Conservation (phyloP, 192 early-diverging fungal genomes). For the Coemansia reversa region DNA sequence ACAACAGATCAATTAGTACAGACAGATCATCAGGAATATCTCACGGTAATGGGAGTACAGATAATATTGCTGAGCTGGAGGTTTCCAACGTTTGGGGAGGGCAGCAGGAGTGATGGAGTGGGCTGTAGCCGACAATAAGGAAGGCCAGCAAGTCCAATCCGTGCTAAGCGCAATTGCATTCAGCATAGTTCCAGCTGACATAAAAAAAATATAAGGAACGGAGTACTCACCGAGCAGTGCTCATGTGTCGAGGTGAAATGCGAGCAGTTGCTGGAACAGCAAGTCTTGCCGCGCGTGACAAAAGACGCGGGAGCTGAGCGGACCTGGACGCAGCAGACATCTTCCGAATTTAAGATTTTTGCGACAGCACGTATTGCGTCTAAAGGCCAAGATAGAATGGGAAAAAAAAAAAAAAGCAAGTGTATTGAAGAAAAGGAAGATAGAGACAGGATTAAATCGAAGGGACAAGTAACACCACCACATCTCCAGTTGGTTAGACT, state of each 20-base stretch:
- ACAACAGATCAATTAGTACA: too few relatives aligned
- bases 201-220: background rate
- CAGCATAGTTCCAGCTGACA: too few relatives aligned
- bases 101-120: too few relatives aligned
- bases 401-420: conserved; percentile 3
- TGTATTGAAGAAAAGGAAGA: background rate
- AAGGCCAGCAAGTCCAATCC: too few relatives aligned
- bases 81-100: too few relatives aligned
- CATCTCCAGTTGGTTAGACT: background rate
- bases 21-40: too few relatives aligned
- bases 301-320: conserved; percentile 33
- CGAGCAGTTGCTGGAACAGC: conserved; percentile 40
- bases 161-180: too few relatives aligned
- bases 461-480: conserved; percentile 1
- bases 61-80: too few relatives aligned
- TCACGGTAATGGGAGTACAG: too few relatives aligned
- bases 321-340: conserved; percentile 41
- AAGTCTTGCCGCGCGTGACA: conserved; percentile 49
- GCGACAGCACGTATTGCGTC: background rate
- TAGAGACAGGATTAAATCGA: conserved; percentile 3
- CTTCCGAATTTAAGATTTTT: conserved; percentile 4
- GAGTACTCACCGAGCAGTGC: conserved; percentile 40
- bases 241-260: conserved; percentile 39
- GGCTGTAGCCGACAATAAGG: too few relatives aligned
- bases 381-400: conserved; percentile 5